These are phyloP conservation scores for Aspergillus pseudoviridinutans DNA, from an alignment of 2,329 filamentous ascomycete genomes.

Conservation along the genomic window DNA sequence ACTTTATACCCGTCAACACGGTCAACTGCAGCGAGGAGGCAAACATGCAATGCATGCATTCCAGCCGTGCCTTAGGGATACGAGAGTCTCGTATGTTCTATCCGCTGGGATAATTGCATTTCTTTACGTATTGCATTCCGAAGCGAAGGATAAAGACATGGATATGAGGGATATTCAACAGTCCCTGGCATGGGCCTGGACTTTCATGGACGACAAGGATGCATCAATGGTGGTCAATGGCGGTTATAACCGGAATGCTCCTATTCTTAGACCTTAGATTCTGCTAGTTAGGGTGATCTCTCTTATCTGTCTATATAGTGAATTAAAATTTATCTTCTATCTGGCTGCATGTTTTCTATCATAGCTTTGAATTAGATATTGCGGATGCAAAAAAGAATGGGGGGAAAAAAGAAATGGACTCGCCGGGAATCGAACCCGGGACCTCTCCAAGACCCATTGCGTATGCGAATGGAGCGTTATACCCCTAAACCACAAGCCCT, in stretches of 20 bases:
- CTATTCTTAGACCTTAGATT: no score
- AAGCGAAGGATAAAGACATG: neutral
- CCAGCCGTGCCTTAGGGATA: neutral
- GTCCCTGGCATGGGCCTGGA: neutral
- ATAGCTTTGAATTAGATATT: no score
- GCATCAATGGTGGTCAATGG: no score
- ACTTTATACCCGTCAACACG: neutral
- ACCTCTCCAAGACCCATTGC: slow-evolving; percentile 5
- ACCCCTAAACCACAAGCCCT: slow-evolving; percentile 10
- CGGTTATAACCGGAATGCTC: no score
- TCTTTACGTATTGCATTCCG: neutral
- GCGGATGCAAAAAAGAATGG: neutral
- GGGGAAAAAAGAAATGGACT: slow-evolving; percentile 4
- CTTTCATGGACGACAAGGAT: neutral
- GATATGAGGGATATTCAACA: neutral
- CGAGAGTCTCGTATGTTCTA: neutral
- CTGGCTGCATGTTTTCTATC: no score
- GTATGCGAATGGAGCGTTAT: slow-evolving; percentile 9
- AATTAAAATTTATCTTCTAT: no score
- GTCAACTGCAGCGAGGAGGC: neutral
- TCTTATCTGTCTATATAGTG: no score
- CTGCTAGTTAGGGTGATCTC: no score
- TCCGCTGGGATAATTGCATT: neutral
- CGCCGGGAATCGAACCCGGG: slow-evolving; percentile 11
- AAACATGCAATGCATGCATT: neutral